These are phyloP conservation scores for Coemansia sp. DNA, from an alignment of 192 early-diverging fungal species.

Conservation along the genomic window DNA sequence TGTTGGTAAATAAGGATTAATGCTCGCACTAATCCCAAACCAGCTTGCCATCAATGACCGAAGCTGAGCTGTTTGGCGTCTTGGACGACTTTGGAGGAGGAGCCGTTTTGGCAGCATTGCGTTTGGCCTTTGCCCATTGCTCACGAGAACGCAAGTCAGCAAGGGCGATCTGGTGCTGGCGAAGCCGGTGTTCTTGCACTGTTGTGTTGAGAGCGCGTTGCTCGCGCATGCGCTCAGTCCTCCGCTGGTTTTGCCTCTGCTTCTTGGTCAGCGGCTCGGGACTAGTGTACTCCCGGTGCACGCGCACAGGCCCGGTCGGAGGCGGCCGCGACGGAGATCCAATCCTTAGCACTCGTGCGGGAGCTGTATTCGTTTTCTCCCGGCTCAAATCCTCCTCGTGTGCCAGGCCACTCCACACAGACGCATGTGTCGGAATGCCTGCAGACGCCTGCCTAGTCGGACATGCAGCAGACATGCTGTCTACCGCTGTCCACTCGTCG, in stretches of 20 bases:
- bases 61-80: constrained; percentile 4
- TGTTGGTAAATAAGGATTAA: background rate
- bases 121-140: constrained; percentile 41
- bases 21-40: constrained; percentile 30
- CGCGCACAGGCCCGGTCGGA: background rate
- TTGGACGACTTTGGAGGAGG: background rate
- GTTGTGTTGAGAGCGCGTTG: constrained; percentile 50
- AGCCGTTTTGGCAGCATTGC: background rate
- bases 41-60: constrained; percentile 31
- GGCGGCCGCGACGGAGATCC: constrained; percentile 30
- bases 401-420: constrained; percentile 20
- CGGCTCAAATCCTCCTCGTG: constrained; percentile 17
- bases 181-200: constrained; percentile 57
- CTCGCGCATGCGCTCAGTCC: constrained; percentile 57
- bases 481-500: constrained; percentile 26
- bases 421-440: constrained; percentile 29
- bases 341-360: constrained; percentile 33
- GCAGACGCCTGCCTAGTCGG: background rate
- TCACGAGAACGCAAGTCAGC: constrained; percentile 34
- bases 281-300: background rate
- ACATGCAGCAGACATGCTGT: constrained; percentile 4
- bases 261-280: constrained; percentile 56
- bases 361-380: background rate
- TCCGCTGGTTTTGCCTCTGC: constrained; percentile 60
- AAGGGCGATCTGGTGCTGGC: constrained; percentile 57